Evolutionary conservation across 768 basidiomycete genomes (phyloP), one percentile per base, ranked within the genome.

Genomic region (Pulveroboletus sp.): DNA sequence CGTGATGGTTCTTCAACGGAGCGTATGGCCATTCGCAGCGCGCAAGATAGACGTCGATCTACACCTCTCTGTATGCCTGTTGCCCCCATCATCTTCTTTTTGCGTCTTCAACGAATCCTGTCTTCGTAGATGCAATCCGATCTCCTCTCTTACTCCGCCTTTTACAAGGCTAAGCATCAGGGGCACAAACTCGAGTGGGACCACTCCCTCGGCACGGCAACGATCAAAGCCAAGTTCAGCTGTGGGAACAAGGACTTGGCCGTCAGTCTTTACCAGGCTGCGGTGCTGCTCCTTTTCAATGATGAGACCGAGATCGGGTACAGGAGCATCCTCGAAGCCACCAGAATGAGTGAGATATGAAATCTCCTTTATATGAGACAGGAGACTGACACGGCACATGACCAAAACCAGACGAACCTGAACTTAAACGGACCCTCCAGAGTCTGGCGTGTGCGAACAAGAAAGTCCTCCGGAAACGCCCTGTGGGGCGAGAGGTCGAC

Each of bases 361-460:
- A 11, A 26, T 31, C 24, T 18, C 11, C 8, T 12, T 26, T 39
- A 21, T 21, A 21, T 39, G 37, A 11, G n/a, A 36, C 15, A 36
- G n/a, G 15, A n/a, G 6, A 11, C 40, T 41, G 40, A 41, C 40
- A 14, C 27, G n/a, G n/a, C 18, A n/a, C 17, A 12, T 3, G 15
- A 36, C 35, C 15, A 26, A 26, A 26, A 40, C 32, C 58, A 93
- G 93, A 86, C 27, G 76, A 80, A 35, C 75, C 63, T 0, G 91
- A 94, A 53, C 73, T 96, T 41, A 73, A 80, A n/a, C 73, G 90
- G 45, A 93, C 89, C 0, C 72, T 99, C 7, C 96, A 99, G 63
- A 95, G 92, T 59, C 74, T 99, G 17, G 91, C 95, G 0, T 88
- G 89, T 60, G 95, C 86, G 15, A 93, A 86, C 68, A 89, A 94